phyloP scores from a whole-genome alignment of 73 alveolate species.

The Tetrahymena elliotti region DNA sequence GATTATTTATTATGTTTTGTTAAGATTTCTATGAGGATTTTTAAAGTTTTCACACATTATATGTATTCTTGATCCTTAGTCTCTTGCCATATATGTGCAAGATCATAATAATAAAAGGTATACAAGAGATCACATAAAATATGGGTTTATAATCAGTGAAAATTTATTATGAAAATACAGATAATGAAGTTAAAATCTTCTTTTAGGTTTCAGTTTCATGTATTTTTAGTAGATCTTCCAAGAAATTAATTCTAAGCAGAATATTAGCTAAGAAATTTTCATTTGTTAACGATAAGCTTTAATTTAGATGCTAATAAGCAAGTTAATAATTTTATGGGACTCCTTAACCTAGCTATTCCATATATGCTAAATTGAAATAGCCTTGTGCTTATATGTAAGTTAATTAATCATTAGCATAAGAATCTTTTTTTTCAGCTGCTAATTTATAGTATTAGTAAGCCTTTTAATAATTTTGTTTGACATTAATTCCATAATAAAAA shows the following conservation, averaged over 20 bases:
- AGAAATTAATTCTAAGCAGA: not conserved
- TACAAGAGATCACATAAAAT: not conserved
- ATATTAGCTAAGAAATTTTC: not conserved
- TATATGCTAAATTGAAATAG: not conserved
- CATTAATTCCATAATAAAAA: not conserved
- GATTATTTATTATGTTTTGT: not conserved
- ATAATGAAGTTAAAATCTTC: not conserved
- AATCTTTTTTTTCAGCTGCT: not conserved
- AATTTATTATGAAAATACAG: not conserved
- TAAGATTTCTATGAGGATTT: not conserved
- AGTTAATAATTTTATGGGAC: not conserved
- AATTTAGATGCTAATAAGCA: not conserved
- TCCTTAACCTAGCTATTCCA: not conserved
- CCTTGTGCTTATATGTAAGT: not conserved
- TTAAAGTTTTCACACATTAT: not conserved
- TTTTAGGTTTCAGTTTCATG: not conserved
- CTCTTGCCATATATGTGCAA: not conserved
- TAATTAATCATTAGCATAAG: not conserved
- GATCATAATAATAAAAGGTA: not conserved
- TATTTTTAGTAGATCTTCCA: not conserved
- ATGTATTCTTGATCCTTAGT: not conserved
- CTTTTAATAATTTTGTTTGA: not conserved
- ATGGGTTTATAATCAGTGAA: not conserved
- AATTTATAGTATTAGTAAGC: not conserved
- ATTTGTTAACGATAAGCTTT: not conserved